Base-by-base conservation (phyloP, 352 stramenopile species). In the Pythium dissotocum region DNA sequence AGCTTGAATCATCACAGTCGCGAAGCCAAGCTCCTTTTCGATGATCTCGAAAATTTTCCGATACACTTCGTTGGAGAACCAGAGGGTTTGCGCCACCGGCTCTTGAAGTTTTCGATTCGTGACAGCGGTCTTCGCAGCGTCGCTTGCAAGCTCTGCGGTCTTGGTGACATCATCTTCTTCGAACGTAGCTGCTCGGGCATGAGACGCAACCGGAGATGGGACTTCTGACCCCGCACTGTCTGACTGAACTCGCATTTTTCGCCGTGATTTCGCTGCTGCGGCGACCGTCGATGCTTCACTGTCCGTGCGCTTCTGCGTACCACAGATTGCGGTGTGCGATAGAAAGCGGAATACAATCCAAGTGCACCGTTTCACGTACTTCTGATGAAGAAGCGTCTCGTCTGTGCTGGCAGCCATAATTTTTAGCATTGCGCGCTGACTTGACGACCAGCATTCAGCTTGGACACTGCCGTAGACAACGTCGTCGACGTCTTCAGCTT, bases 51-150 rank as follows among this genome's bases (percentile, higher is more conserved):
- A 94, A 10, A 94, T 81, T 65, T 96, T 96, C 48, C 88, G 77
- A 42, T 96, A 83, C 13, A 96, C 82, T 60, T 96, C 88, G 67
- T 84, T 90, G 8, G 87, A 93, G 42, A 96, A 96, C 88, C 88
- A 96, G 24, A 96, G 78, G 16, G 77, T 93, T 61, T 95, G 87
- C 3, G 92, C 74, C 35, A 83, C 79, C 4, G 87, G 85, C 28
- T 94, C 81, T 66, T 94, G 79, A 2, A 95, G 68, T 13, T 91
- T 75, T 49, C 85, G 67, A 59, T 88, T 90, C 18, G 80, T 88
- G 33, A 86, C 88, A 12, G 88, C 88, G 44, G 65, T 83, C 40
- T 95, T 95, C 6, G 88, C 88, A 6, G 77, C 88, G 58, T 95
- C 87, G 60, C 87, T 94, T 0, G 85, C 85, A 59, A 83, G 81